Conservation (phyloP, 176 grass and related monocot species). For the Ananas comosus region DNA sequence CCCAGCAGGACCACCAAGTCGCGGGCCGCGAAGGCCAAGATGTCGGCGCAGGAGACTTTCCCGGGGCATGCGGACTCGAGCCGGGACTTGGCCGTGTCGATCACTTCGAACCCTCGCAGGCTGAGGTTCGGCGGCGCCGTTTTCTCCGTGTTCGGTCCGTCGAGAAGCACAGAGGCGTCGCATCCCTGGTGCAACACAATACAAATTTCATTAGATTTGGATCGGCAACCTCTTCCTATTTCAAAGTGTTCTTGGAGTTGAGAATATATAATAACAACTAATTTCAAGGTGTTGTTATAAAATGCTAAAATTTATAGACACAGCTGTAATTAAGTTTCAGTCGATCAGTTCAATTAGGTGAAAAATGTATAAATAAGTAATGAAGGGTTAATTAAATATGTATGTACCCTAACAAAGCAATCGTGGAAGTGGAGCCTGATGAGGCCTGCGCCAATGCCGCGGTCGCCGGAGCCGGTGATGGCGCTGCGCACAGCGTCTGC, state of each 20-base stretch:
- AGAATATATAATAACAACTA: not conserved
- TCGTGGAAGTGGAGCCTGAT: slow-evolving; percentile 64
- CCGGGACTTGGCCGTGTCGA: slow-evolving; percentile 32
- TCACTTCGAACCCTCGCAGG: slow-evolving; percentile 52
- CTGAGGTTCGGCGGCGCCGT: slow-evolving; percentile 32
- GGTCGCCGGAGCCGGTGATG: not conserved
- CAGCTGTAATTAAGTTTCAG: too few species aligned
- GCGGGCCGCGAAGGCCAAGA: slow-evolving; percentile 38
- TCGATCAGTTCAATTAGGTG: too few species aligned
- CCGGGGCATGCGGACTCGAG: slow-evolving; percentile 24
- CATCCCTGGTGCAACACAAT: slow-evolving; percentile 34
- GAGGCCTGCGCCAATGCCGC: slow-evolving; percentile 40
- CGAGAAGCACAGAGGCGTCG: slow-evolving; percentile 52
- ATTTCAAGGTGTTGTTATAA: slow-evolving; percentile 1
- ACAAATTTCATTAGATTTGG: not conserved
- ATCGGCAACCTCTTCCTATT: too few species aligned
- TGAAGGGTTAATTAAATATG: not conserved
- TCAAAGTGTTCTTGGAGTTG: not conserved
- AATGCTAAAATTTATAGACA: not conserved
- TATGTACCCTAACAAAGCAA: slow-evolving; percentile 48
- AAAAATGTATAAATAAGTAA: not conserved
- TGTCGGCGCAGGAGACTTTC: slow-evolving; percentile 42
- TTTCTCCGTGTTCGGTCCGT: slow-evolving; percentile 2
- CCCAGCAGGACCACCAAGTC: slow-evolving; percentile 42
- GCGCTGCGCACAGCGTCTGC: slow-evolving; percentile 5